Conservation (phyloP, 495 filamentous ascomycete genomes). For the Xylaria bambusicola region DNA sequence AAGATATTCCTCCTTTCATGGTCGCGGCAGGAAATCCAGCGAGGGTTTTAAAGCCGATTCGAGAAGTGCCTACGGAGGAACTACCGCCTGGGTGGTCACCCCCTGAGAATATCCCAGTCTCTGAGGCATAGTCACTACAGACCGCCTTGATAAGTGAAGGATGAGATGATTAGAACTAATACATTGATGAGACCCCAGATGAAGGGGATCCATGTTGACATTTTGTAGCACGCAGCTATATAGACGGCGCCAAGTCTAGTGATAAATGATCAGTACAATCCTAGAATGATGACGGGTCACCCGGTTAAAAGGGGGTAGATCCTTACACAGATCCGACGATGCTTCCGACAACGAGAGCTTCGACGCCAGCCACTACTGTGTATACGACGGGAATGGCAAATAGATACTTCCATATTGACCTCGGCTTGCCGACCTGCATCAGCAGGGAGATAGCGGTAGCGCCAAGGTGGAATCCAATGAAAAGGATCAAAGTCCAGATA, state of each 20-base stretch:
- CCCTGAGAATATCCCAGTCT: constrained; percentile 15
- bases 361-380: constrained; percentile 69
- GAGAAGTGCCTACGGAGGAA: constrained; percentile 11
- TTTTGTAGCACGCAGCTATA: constrained; percentile 80
- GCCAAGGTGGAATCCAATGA: constrained; percentile 65
- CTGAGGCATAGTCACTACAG: constrained; percentile 54
- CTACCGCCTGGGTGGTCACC: constrained; percentile 16
- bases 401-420: constrained; percentile 69
- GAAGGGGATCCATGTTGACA: constrained; percentile 98
- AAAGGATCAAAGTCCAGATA: constrained; percentile 80
- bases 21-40: constrained; percentile 71
- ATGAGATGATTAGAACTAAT: constrained; percentile 85
- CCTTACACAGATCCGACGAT: constrained; percentile 83
- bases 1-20: constrained; percentile 67
- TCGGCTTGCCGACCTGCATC: constrained; percentile 62
- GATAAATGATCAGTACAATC: constrained; percentile 28
- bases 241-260: constrained; percentile 83
- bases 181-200: constrained; percentile 92
- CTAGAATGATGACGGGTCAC: background rate
- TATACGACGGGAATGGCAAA: constrained; percentile 79
- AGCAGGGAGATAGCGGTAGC: constrained; percentile 72
- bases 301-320: background rate
- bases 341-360: constrained; percentile 84
- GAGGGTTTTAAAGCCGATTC: constrained; percentile 49
- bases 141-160: constrained; percentile 94